A percentile compares a stretch with the other conserved stretches of the same genome.
These are phyloP conservation scores for Cystofilobasidium ferigula DNA, from an alignment of 768 basidiomycete genomes.

Conservation along the genomic window DNA sequence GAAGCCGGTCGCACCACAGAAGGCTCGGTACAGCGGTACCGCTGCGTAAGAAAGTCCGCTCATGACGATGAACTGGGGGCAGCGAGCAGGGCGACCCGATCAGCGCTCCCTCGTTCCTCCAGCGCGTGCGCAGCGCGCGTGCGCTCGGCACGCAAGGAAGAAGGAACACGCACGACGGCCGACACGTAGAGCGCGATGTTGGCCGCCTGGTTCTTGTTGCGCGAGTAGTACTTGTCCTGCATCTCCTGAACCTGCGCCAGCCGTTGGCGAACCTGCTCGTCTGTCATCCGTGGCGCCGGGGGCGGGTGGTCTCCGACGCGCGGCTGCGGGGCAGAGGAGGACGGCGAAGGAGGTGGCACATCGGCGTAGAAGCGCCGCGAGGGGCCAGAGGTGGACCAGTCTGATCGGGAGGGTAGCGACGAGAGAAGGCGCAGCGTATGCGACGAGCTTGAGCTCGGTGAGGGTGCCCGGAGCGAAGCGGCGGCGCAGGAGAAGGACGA, in stretches of 20 bases:
- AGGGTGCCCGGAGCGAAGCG: background rate
- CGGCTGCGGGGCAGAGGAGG: background rate
- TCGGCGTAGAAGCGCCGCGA: background rate
- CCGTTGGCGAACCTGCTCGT: background rate
- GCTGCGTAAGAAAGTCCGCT: conserved; percentile 90
- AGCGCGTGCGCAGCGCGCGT: background rate
- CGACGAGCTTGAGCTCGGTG: background rate
- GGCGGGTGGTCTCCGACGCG: background rate
- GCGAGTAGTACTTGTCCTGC: background rate
- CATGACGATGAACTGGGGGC: conserved; percentile 57
- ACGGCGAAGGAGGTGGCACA: background rate
- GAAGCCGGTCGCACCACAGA: conserved; percentile 95
- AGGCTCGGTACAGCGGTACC: conserved; percentile 92
- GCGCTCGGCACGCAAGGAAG: background rate
- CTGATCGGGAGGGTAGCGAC: background rate
- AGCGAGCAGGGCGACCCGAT: background rate
- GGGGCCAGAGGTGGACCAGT: background rate
- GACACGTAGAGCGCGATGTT: background rate
- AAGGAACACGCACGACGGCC: background rate
- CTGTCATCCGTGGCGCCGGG: background rate
- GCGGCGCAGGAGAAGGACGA: too few species aligned
- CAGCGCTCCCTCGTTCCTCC: background rate
- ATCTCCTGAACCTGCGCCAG: background rate
- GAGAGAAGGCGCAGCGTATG: background rate
- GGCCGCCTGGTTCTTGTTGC: background rate